Evolutionary conservation across 2,329 filamentous ascomycete genomes (phyloP).

Genomic region (Knoxdaviesia capensis): DNA sequence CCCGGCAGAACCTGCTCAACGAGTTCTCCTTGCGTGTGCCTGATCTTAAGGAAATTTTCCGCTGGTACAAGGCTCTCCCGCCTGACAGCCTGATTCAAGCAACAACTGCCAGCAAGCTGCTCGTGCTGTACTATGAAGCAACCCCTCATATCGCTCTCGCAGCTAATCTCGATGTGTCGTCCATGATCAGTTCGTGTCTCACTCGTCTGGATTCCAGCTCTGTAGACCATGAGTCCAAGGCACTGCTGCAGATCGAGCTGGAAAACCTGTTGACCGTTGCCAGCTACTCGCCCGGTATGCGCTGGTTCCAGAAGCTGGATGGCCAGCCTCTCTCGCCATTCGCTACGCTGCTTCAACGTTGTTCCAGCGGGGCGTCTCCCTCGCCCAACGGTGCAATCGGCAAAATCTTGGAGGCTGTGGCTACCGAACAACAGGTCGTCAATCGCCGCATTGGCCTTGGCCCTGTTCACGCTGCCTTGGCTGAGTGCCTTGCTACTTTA

Average conservation of each 20-base stretch:
- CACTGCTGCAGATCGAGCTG: conserved; percentile 50
- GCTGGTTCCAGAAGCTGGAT: conserved; percentile 68
- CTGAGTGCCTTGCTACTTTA: background rate
- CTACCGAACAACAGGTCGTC: conserved; percentile 46
- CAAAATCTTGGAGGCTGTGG: conserved; percentile 37
- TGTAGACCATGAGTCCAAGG: conserved; percentile 26
- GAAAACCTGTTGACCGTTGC: conserved; percentile 69
- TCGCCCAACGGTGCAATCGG: conserved; percentile 20
- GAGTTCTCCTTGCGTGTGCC: conserved; percentile 66
- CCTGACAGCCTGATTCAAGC: conserved; percentile 54
- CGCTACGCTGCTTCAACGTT: conserved; percentile 40
- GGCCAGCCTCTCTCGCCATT: conserved; percentile 48
- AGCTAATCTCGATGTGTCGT: conserved; percentile 75
- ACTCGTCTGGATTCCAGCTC: conserved; percentile 34
- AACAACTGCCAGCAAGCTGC: conserved; percentile 56
- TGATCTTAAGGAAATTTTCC: conserved; percentile 60
- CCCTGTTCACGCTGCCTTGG: background rate
- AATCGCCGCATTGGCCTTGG: conserved; percentile 7
- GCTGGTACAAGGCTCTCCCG: conserved; percentile 48
- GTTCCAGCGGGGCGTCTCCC: conserved; percentile 10
- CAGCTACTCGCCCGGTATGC: conserved; percentile 61
- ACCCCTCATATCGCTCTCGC: conserved; percentile 61
- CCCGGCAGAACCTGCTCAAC: conserved; percentile 43
- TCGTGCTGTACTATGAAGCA: conserved; percentile 71
- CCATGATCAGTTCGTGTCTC: conserved; percentile 50